Conservation (phyloP, 345 rosid species). For the Salix viminalis region DNA sequence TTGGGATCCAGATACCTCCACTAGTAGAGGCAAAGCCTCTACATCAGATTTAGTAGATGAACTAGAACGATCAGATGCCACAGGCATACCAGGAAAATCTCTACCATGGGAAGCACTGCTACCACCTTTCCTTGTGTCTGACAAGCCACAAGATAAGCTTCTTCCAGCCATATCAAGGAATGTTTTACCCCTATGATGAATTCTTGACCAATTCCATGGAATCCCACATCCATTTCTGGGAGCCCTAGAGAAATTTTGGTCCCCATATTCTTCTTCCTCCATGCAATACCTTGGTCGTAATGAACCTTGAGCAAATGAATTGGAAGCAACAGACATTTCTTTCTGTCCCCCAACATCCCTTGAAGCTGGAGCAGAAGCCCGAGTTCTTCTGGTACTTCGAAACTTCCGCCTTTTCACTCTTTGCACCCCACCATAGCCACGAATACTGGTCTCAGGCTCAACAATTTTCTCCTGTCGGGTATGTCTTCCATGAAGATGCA, state of each 20-base stretch:
- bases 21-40: slow-evolving; percentile 68
- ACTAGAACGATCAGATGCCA: slow-evolving; percentile 54
- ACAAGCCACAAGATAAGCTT: slow-evolving; percentile 88
- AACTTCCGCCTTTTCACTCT: slow-evolving; percentile 60
- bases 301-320: slow-evolving; percentile 51
- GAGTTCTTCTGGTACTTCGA: slow-evolving; percentile 54
- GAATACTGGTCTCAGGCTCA: slow-evolving; percentile 32
- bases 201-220: slow-evolving; percentile 97
- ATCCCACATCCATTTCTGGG: slow-evolving; percentile 92
- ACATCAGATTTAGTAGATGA: slow-evolving; percentile 47
- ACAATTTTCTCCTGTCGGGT: slow-evolving; percentile 28
- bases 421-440: slow-evolving; percentile 39
- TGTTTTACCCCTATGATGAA: slow-evolving; percentile 76
- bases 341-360: slow-evolving; percentile 51
- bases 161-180: slow-evolving; percentile 90
- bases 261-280: slow-evolving; percentile 47
- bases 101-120: slow-evolving; percentile 47
- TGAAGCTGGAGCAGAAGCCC: slow-evolving; percentile 28
- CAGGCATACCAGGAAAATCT: slow-evolving; percentile 52
- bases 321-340: slow-evolving; percentile 85
- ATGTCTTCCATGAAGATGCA: slow-evolving; percentile 35
- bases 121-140: slow-evolving; percentile 65
- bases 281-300: slow-evolving; percentile 26
- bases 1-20: slow-evolving; percentile 60
- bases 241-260: slow-evolving; percentile 48